phyloP scores from a whole-genome alignment of 75 land plant genomes.

The Chamaecyparis obtusa region DNA sequence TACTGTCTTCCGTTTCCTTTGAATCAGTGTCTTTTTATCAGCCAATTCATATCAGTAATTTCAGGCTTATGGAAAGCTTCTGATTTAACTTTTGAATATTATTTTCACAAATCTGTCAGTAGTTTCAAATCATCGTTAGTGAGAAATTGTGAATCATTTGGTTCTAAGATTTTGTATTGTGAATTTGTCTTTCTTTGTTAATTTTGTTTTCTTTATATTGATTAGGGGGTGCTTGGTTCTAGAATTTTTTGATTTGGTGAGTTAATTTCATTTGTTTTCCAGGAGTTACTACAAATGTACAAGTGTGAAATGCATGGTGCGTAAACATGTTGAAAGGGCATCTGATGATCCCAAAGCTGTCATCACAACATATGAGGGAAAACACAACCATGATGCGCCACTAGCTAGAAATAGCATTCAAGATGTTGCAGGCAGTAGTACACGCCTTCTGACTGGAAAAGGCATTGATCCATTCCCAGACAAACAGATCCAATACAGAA shows the following conservation, averaged over 20 bases:
- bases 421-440: slow-evolving; percentile 19
- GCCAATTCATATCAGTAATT: neutral
- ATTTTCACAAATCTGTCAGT: neutral
- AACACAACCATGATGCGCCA: slow-evolving; percentile 84
- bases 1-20: neutral
- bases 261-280: slow-evolving; percentile 8
- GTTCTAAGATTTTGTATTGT: neutral
- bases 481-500: neutral
- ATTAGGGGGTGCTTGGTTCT: neutral
- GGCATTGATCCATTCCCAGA: neutral
- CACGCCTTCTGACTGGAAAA: neutral
- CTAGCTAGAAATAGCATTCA: slow-evolving; percentile 43
- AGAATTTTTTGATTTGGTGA: neutral
- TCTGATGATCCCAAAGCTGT: slow-evolving; percentile 56
- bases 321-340: slow-evolving; percentile 82
- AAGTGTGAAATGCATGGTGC: slow-evolving; percentile 67
- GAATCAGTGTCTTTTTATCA: neutral
- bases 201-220: neutral
- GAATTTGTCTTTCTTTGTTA: neutral
- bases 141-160: neutral
- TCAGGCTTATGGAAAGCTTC: neutral
- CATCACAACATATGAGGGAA: slow-evolving; percentile 78
- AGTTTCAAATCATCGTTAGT: neutral
- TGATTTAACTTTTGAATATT: neutral
- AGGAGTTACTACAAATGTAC: slow-evolving; percentile 94